Evolutionary conservation across 441 rosid species (phyloP).

Genomic region (Caryocar brasiliense): DNA sequence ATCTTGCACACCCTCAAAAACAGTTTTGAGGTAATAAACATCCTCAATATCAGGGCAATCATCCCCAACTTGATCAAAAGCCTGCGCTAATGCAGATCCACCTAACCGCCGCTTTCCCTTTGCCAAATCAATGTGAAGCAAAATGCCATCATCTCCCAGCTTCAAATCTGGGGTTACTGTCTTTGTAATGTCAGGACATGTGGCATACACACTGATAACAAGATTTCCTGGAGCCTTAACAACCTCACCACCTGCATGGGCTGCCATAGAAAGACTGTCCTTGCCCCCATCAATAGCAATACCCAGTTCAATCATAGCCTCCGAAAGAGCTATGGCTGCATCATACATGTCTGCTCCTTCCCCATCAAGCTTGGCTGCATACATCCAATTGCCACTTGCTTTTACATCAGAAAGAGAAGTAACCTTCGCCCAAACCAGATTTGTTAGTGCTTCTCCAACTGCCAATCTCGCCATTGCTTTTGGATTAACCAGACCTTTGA

Average conservation of each 20-base stretch:
- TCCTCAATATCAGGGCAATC: slow-evolving; percentile 88
- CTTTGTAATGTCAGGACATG: slow-evolving; percentile 85
- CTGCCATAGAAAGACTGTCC: slow-evolving; percentile 97
- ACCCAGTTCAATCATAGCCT: slow-evolving; percentile 89
- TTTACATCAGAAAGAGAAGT: slow-evolving; percentile 86
- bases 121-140: slow-evolving; percentile 78
- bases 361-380: slow-evolving; percentile 94
- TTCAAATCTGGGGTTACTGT: slow-evolving; percentile 89
- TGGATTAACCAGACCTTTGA: slow-evolving; percentile 77
- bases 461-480: slow-evolving; percentile 95
- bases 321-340: slow-evolving; percentile 71
- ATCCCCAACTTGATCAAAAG: slow-evolving; percentile 72
- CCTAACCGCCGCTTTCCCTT: slow-evolving; percentile 82
- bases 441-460: slow-evolving; percentile 88
- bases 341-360: slow-evolving; percentile 98
- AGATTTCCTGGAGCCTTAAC: slow-evolving; percentile 97
- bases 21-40: slow-evolving; percentile 58
- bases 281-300: slow-evolving; percentile 96
- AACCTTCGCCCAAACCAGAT: slow-evolving; percentile 89
- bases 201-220: slow-evolving; percentile 77
- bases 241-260: slow-evolving; percentile 66
- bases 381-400: slow-evolving; percentile 97
- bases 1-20: slow-evolving; percentile 65
- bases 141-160: slow-evolving; percentile 60
- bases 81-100: slow-evolving; percentile 91